Conservation (phyloP, 2,329 filamentous ascomycete genomes). For the Aureobasidium sp. region DNA sequence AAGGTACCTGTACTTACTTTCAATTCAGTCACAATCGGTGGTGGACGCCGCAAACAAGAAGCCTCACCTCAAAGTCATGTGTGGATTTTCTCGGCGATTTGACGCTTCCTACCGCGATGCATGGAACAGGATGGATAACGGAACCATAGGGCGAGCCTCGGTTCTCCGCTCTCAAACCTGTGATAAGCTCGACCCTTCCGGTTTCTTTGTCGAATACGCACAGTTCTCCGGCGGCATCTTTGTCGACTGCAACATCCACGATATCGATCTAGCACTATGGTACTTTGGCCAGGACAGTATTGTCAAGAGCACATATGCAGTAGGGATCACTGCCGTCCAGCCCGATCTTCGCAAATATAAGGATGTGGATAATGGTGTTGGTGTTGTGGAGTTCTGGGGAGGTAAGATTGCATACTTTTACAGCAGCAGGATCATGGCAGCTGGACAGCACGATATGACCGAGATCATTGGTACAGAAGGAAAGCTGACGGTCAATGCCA, state of each 20-base stretch:
- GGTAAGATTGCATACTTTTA: constrained; percentile 68
- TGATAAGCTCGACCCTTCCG: constrained; percentile 70
- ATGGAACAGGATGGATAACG: constrained; percentile 55
- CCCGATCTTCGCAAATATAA: constrained; percentile 63
- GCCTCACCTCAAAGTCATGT: constrained; percentile 71
- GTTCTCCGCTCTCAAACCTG: constrained; percentile 73
- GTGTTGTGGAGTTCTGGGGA: constrained; percentile 70
- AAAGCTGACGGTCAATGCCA: constrained; percentile 67
- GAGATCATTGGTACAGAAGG: constrained; percentile 74
- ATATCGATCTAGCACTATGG: constrained; percentile 73
- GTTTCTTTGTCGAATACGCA: constrained; percentile 75
- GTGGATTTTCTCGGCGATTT: constrained; percentile 72
- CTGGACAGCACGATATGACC: constrained; percentile 72
- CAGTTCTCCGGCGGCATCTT: constrained; percentile 74
- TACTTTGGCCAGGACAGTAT: constrained; percentile 63
- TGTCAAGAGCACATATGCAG: constrained; percentile 62
- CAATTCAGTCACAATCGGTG: constrained; percentile 50
- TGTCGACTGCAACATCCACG: constrained; percentile 76
- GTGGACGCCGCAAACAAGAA: constrained; percentile 58
- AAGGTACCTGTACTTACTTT: neutral
- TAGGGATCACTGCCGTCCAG: constrained; percentile 66
- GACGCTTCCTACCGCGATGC: constrained; percentile 72
- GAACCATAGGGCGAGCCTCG: constrained; percentile 65
- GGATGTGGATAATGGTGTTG: constrained; percentile 70
- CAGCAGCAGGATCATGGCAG: constrained; percentile 66